Base-by-base conservation (phyloP, 441 rosid species). In the Pelargonium citronellum region DNA sequence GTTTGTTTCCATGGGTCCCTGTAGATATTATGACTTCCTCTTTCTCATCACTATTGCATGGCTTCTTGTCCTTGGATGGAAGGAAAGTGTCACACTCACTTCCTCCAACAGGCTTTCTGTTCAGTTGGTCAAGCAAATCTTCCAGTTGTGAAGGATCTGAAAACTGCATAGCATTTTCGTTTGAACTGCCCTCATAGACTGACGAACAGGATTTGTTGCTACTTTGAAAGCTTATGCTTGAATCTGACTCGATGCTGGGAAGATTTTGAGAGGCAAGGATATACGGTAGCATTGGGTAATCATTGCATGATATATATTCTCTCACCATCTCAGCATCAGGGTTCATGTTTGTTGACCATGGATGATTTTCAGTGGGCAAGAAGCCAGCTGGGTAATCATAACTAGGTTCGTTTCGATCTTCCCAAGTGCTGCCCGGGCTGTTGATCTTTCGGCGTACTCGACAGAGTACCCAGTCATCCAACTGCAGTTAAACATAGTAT, bases 381-480 rank as follows among this genome's bases (percentile, higher is more conserved):
- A 66, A 19, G 55, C 70, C 49, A 7, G 74, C 39, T 37, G 69
- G 20, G 49, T 44, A 12, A 64, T 76, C 77, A 43, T 72, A 53
- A 57, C 30, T 47, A 17, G 73, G 53, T 27, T 39, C 15, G 5
- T 67, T 71, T 63, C 13, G 60, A 10, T 61, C 77, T 20, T 68
- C 81, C 72, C 66, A 73, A 10, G 68, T 41, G 75, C 47, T 75
- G 67, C 71, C 75, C 5, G 65, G 46, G 16, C 12, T 78, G 68
- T 70, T 61, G 66, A 73, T 69, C 60, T 70, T 86, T 61, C 78
- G 76, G 71, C 80, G 76, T 63, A 83, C 83, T 74, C 85, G 76
- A 68, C 87, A 83, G 13, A 83, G 80, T 69, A 86, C 89, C 89
- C 89, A 82, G 68, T 86, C 87, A 70, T 86, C 89, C 60, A 83